Evolutionary conservation across 108 stramenopile genomes (phyloP), one percentile per base, ranked within the genome.

Genomic region (Cyclotella baltica): DNA sequence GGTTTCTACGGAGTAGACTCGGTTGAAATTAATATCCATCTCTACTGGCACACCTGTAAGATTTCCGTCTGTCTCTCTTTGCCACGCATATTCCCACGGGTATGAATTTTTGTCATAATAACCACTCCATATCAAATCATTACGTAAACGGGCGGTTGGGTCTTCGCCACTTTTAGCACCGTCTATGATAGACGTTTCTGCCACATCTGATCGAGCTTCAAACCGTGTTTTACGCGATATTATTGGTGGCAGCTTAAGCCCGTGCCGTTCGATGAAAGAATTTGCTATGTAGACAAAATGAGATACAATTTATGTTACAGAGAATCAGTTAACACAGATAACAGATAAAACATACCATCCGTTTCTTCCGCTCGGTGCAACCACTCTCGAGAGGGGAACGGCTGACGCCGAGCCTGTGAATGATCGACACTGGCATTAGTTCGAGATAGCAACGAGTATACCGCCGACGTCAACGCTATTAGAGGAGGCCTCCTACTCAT

Each of bases 31-130:
- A 2, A 86, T 62, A 19, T 67, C 74, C 20, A 86, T 19, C 34
- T 86, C 78, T 0, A 86, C 67, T 25, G 78, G 78, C 0, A 83
- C 13, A 16, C 85, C 85, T 5, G 52, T 48, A 33, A 61, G 58
- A 11, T 75, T 62, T 2, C 46, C 74, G 0, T 65, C 22, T 37
- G 19, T 38, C 0, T 67, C 22, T 2, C 67, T 29, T 2, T 19
- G 20, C 81, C 85, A 86, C 0, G 69, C 69, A 28, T 77, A 80
- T 27, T 86, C 82, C 72, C 72, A 86, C n/a, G 85, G 85, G 36
- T 70, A 86, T 8, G 69, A 29, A 31, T 75, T 62, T 33, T 43
- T 29, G 22, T 86, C 81, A 40, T 86, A 86, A 58, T 52, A 31
- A 10, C 30, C 34, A 23, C 59, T 47, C 56, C 18, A 65, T 11